These are phyloP conservation scores for Nemania sp. DNA, from an alignment of 2,329 filamentous ascomycete species.

Conservation along the genomic window DNA sequence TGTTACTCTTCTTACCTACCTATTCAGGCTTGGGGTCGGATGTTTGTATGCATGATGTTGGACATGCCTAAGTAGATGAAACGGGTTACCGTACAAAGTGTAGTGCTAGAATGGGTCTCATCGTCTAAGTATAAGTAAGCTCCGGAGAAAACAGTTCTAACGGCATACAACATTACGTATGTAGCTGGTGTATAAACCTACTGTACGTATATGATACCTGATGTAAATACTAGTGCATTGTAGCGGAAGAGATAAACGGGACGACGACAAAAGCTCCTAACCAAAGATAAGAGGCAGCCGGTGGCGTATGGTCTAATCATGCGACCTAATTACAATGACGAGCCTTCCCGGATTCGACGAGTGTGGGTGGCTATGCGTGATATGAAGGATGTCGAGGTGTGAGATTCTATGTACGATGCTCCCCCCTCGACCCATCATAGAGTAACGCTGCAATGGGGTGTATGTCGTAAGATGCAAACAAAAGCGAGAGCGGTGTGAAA, in stretches of 20 bases:
- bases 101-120: constrained; percentile 10
- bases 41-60: constrained; percentile 29
- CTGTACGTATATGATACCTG: background rate
- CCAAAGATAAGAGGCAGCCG: constrained; percentile 26
- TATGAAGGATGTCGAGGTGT: constrained; percentile 26
- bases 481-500: constrained; percentile 26
- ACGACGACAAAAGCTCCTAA: background rate
- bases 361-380: constrained; percentile 28
- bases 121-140: background rate
- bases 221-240: background rate
- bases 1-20: constrained; percentile 2
- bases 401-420: constrained; percentile 13
- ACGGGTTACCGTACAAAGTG: constrained; percentile 17
- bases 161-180: background rate
- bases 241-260: background rate
- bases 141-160: background rate
- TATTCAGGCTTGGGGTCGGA: background rate
- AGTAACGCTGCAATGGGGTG: background rate
- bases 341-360: constrained; percentile 34
- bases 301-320: constrained; percentile 31
- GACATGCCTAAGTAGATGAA: constrained; percentile 23
- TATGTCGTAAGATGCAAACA: constrained; percentile 13
- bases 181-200: background rate
- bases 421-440: constrained; percentile 17
- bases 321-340: constrained; percentile 20